Evolutionary conservation across 1,139 yeast genomes (phyloP), one percentile per base, ranked within the genome.

Genomic region (Pichia sp.): DNA sequence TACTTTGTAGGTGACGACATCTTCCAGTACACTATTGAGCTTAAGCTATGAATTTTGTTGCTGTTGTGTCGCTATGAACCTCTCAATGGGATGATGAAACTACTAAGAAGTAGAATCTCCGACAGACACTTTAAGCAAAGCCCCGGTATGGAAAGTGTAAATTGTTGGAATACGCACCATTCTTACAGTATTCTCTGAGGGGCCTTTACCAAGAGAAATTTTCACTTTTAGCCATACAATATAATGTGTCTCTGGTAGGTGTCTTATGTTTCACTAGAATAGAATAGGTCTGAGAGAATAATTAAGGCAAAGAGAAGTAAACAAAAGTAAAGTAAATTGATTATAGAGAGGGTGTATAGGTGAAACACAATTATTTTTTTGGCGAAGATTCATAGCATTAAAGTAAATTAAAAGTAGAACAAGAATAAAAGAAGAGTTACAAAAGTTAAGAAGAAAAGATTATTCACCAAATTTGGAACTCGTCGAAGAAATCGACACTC

Each of bases 1-100:
- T 84, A 87, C 42, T 69, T 60, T 10, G 46, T 4, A 26, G 46
- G 26, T 6, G 46, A n/a, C n/a, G 51, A 29, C 50, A 48, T 48
- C 40, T 36, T 42, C 7, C 3, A 6, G n/a, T 36, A 36, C 40
- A 36, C 7, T 13, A 5, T 36, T 5, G 6, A 11, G 13, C 15
- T 15, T 2, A 13, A 15, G n/a, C 6, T 10, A 13, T 10, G 40
- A 5, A 13, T 15, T 7, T 36, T 36, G 40, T 4, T 11, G 15
- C 11, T 36, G 15, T 36, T 36, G 2, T 19, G 23, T 19, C 23
- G 23, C 3, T 19, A 19, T 19, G 23, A 19, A 19, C 23, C 23
- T 19, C 23, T 2, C 23, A 19, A 19, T 19, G 23, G 23, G 3
- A 19, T 19, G 23, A 19, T 19, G 23, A 19, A 3, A 19, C 23